phyloP scores from a whole-genome alignment of 148 eudicot genomes.

The Simmondsia chinensis region DNA sequence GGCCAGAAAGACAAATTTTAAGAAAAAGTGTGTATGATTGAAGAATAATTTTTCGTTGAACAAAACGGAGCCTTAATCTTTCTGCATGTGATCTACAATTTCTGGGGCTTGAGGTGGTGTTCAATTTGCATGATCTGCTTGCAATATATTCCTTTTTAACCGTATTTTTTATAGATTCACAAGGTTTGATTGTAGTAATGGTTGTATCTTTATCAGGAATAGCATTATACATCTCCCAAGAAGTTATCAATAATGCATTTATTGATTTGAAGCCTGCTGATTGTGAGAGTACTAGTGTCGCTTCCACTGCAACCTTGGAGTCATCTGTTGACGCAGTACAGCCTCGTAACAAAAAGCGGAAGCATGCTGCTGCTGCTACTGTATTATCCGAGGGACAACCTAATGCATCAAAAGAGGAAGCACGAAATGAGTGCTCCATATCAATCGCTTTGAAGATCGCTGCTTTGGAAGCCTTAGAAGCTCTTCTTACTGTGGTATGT shows the following conservation, averaged over 20 bases:
- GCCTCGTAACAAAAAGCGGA: constrained; percentile 54
- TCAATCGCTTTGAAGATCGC: constrained; percentile 58
- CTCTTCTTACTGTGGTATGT: constrained; percentile 78
- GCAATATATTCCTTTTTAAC: no score
- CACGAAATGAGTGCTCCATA: constrained; percentile 16
- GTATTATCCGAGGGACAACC: constrained; percentile 23
- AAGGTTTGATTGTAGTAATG: no score
- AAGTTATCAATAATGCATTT: constrained; percentile 36
- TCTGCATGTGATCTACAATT: no score
- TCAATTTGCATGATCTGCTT: no score
- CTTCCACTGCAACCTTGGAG: constrained; percentile 15
- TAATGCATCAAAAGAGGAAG: constrained; percentile 24
- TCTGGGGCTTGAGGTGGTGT: no score
- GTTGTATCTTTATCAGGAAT: constrained; percentile 38
- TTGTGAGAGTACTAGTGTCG: constrained; percentile 15
- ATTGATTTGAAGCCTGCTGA: constrained; percentile 39
- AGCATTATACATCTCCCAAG: constrained; percentile 44
- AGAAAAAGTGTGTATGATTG: no score
- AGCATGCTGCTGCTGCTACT: constrained; percentile 29
- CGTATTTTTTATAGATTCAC: no score
- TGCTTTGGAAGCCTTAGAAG: constrained; percentile 65
- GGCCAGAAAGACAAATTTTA: no score
- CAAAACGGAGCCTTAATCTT: no score
- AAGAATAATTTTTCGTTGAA: no score
- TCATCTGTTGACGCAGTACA: constrained; percentile 20